Conservation (phyloP, 768 basidiomycete genomes). For the Serendipita sp. region DNA sequence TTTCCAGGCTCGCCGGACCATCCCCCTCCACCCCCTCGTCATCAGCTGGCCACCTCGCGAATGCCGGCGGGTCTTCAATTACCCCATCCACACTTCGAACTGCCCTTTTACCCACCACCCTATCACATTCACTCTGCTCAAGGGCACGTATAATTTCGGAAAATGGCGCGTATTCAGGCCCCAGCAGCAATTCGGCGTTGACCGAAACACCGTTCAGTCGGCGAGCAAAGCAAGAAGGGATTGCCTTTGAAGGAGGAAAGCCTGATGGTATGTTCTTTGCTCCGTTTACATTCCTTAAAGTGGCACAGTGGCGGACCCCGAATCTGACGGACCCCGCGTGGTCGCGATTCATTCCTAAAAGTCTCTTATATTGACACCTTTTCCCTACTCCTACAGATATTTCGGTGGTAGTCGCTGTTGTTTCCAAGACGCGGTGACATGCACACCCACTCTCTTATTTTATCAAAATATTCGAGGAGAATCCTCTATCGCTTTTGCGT, state of each 20-base stretch:
- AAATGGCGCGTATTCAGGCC: background rate
- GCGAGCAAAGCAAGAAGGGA: slow-evolving; percentile 60
- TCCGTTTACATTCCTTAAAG: too few relatives aligned
- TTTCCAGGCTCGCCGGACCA: slow-evolving; percentile 33
- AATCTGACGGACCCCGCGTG: too few relatives aligned
- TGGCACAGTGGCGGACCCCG: too few relatives aligned
- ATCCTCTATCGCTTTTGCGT: background rate
- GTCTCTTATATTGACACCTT: slow-evolving; percentile 5
- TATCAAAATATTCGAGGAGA: background rate
- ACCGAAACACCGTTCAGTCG: slow-evolving; percentile 68
- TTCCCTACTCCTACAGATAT: slow-evolving; percentile 29
- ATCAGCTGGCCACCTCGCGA: background rate
- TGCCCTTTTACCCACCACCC: background rate
- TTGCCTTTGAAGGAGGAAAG: slow-evolving; percentile 64
- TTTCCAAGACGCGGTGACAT: slow-evolving; percentile 21
- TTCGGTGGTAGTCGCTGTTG: slow-evolving; percentile 47
- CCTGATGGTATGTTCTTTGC: slow-evolving; percentile 45
- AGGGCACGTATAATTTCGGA: background rate
- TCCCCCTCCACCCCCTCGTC: slow-evolving; percentile 18
- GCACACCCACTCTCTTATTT: background rate
- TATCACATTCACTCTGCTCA: slow-evolving; percentile 1
- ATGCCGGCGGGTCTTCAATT: slow-evolving; percentile 1
- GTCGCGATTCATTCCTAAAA: too few relatives aligned
- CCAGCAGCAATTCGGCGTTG: slow-evolving; percentile 10
- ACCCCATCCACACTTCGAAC: background rate